Base-by-base conservation (phyloP, 179 eudicot species). In the Silene noctiflora region DNA sequence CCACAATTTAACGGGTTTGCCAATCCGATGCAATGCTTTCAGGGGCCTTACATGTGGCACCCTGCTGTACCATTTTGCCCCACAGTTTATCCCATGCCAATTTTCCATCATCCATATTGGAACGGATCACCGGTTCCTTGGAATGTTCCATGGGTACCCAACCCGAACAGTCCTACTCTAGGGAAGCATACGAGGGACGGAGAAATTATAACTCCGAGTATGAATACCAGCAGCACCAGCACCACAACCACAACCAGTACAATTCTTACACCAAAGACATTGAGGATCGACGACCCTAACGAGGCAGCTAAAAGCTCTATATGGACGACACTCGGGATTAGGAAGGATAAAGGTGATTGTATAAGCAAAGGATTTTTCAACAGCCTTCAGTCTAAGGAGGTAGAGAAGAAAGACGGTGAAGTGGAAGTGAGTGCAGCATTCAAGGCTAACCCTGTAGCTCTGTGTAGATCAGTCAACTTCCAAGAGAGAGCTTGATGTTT, bases 41-140 rank as follows among this genome's bases (percentile, higher is more conserved):
- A 65, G 35, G 76, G 83, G 83, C 76, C 76, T 12, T 69, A 35
- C 44, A 78, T 70, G 35, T 75, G 75, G 82, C 75, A 75, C 78
- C 31, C 77, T 13, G 67, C 64, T 51, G 58, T 70, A n/a, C 72
- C 79, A 16, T 76, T 76, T 66, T 76, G 67, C 67, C 77, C 79
- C 24, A 56, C 72, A 16, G 19, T 51, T 8, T 76, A 71, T 71
- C 22, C 83, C 35, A 44, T 76, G 29, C 79, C 83, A 6, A 16
- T 80, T 48, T 80, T 62, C 55, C 75, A 70, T 25, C 73, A 86
- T 78, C 85, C 91, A 7, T 90, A 88, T 33, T 89, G 90, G 95
- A 91, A 90, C 63, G 90, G 90, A 2, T 55, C 72, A 21, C 58
- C 78, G 22, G 42, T 75, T 16, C 76, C 82, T 3, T 79, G 82